Evolutionary conservation across 2,329 filamentous ascomycete genomes (phyloP).

Genomic region (Aureobasidium sp.): DNA sequence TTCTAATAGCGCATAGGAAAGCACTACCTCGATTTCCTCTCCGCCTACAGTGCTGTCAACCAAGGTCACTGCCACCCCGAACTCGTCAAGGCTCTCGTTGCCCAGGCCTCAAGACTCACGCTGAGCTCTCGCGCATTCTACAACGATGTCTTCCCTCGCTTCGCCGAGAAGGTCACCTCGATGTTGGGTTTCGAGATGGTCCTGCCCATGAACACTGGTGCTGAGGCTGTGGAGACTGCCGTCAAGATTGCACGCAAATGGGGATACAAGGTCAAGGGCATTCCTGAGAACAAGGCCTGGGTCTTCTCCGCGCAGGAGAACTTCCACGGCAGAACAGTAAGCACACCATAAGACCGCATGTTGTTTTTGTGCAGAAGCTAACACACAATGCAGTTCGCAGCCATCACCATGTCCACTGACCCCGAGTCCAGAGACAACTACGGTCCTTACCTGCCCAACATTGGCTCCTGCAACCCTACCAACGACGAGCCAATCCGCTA

Average conservation of each 20-base stretch:
- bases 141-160: conserved; percentile 96
- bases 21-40: conserved; percentile 95
- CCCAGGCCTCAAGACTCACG: conserved; percentile 83
- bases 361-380: background rate
- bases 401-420: conserved; percentile 91
- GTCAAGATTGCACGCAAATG: conserved; percentile 96
- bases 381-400: conserved; percentile 59
- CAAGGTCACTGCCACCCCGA: conserved; percentile 97
- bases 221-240: conserved; percentile 90
- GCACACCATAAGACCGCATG: conserved; percentile 24
- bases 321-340: conserved; percentile 90
- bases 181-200: conserved; percentile 98
- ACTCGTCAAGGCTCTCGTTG: conserved; percentile 78
- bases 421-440: conserved; percentile 96
- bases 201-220: conserved; percentile 95
- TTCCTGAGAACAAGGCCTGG: conserved; percentile 73
- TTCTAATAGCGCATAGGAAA: conserved; percentile 32
- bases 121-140: conserved; percentile 93
- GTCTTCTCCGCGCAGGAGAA: conserved; percentile 83
- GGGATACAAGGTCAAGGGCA: conserved; percentile 94
- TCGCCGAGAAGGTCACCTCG: conserved; percentile 82
- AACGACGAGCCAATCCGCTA: conserved; percentile 75
- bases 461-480: conserved; percentile 67
- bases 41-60: conserved; percentile 95
- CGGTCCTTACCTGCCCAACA: conserved; percentile 84